Percentiles rank a stretch among this genome's conserved stretches.
phyloP scores from a whole-genome alignment of 73 alveolate species.

The Paramecium caudatum region DNA sequence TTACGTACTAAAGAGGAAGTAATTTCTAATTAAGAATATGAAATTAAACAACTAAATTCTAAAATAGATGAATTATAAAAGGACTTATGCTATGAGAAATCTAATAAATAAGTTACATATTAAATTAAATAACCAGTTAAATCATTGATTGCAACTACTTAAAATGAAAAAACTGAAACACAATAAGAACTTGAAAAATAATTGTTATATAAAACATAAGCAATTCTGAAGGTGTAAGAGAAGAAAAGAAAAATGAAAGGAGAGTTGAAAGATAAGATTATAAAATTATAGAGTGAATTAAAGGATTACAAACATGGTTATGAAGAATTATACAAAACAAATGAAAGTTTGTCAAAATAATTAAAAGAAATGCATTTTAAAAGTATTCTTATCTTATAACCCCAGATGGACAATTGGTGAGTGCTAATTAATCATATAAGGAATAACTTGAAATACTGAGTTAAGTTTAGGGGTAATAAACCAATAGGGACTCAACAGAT shows the following conservation, averaged over 20 bases:
- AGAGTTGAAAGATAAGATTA: neutral
- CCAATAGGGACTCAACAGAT: neutral
- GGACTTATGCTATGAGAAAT: slow-evolving; percentile 7
- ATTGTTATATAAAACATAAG: slow-evolving; percentile 11
- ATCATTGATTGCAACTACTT: neutral
- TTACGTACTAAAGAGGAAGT: neutral
- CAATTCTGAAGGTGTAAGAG: slow-evolving; percentile 6
- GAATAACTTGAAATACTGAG: neutral
- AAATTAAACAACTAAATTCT: slow-evolving; percentile 3
- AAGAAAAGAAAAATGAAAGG: slow-evolving; percentile 29
- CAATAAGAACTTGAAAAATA: slow-evolving; percentile 30
- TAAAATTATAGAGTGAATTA: neutral
- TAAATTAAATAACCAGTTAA: slow-evolving; percentile 38
- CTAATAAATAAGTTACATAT: neutral
- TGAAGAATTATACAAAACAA: neutral
- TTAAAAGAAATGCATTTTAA: neutral
- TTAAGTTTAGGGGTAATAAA: neutral
- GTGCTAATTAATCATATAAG: neutral
- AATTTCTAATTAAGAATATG: slow-evolving; percentile 13
- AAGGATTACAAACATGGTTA: slow-evolving; percentile 25
- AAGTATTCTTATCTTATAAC: neutral
- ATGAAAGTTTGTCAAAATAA: neutral
- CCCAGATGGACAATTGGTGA: neutral
- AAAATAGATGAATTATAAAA: neutral
- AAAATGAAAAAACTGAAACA: neutral